A percentile compares a stretch with the other conserved stretches of the same genome.
Conservation (phyloP, 768 basidiomycete species). For the Phanerodontia chrysosporium region DNA sequence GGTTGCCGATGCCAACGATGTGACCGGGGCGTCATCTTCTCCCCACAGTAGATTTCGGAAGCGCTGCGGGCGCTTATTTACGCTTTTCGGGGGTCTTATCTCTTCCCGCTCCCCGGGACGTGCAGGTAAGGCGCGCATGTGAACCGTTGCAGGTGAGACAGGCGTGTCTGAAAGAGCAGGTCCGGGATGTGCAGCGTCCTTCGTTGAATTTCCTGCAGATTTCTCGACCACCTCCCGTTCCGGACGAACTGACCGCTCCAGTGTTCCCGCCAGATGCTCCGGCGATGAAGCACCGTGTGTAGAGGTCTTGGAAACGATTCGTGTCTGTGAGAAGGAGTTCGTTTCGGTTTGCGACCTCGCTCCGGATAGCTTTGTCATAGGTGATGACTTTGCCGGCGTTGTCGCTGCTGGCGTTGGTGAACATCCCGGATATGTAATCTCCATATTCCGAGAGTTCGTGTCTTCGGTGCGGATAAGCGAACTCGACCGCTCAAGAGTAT, state of each 20-base stretch:
- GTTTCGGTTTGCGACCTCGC: constrained; percentile 18
- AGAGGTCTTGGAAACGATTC: constrained; percentile 8
- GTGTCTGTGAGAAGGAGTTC: constrained; percentile 21
- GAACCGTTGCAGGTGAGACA: constrained; percentile 15
- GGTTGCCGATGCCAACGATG: constrained; percentile 11
- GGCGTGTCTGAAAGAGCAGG: constrained; percentile 22
- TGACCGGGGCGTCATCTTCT: constrained; percentile 14
- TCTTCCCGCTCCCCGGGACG: too few species aligned
- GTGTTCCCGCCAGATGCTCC: neutral
- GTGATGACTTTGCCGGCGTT: constrained; percentile 19
- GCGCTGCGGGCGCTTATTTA: constrained; percentile 5
- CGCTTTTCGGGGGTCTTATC: neutral
- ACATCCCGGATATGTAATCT: neutral
- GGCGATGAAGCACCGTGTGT: neutral
- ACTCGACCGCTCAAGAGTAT: neutral
- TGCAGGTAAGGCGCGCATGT: neutral
- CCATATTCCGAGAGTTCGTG: neutral
- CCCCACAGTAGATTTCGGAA: constrained; percentile 12
- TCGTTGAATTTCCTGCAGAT: constrained; percentile 24
- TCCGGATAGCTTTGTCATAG: constrained; percentile 29
- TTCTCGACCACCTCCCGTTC: neutral
- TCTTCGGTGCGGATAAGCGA: neutral
- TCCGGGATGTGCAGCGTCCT: constrained; percentile 9
- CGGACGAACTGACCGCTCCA: too few species aligned
- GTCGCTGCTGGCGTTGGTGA: neutral